Evolutionary conservation across 1,139 yeast genomes (phyloP), one percentile per base, ranked within the genome.

Genomic region (Pichia sp.): DNA sequence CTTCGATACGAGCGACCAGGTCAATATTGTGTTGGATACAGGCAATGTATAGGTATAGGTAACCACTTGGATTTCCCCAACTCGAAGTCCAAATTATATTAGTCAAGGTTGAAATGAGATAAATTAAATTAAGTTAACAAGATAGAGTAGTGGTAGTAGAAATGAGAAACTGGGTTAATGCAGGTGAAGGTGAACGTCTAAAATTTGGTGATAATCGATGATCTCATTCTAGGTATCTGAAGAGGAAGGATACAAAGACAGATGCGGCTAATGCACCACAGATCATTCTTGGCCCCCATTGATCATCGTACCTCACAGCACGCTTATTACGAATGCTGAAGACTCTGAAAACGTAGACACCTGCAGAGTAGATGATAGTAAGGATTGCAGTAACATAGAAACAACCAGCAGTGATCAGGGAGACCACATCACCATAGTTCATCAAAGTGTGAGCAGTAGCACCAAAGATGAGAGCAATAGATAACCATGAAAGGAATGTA

Each of bases 351-450:
- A 87, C 62, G 60, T 87, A 91, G 51, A 74, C 72, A 49, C 67
- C 72, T 15, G 83, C 71, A n/a, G 96, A 73, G 58, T 88, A 88
- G 15, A 67, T 38, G 40, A 88, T 72, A 11, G 93, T 80, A 42
- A 75, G 63, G 27, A 86, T 66, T 0, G 97, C 86, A 19, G 94
- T 77, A 16, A 84, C 41, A 62, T 84, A 87, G 62, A 91, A 91
- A n/a, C 94, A 94, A 39, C 86, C 69, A 1, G 96, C 80, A 0
- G 96, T 94, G 30, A 85, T 70, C 50, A 86, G 67, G 0, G 96
- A 78, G 29, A 77, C 63, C 34, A 64, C 63, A 40, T 76, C 72
- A 50, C 93, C 91, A 56, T 77, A 82, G 42, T 78, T 77, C 50
- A 82, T 63, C 46, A 82, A 65, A 1, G 87, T 65, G 14, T 80